Evolutionary conservation across 2,329 filamentous ascomycete genomes (phyloP), one percentile per base, ranked within the genome.

Genomic region (Claviceps spartinae): DNA sequence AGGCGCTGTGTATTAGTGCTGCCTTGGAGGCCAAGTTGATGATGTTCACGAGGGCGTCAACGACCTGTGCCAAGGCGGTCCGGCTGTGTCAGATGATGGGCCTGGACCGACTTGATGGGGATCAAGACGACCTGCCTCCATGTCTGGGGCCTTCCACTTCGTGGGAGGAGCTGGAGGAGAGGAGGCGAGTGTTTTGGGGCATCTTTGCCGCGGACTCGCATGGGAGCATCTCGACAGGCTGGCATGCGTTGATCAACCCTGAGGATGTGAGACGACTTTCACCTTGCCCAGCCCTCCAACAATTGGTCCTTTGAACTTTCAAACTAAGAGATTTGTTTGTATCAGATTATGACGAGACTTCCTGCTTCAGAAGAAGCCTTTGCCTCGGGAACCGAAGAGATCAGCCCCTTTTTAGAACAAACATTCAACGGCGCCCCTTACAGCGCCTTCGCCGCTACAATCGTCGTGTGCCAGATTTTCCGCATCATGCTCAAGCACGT

Each of bases 171-270:
- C 57, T 73, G 20, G 74, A 77, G 54, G 90, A 97, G 66, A 77
- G 90, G 49, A 77, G 91, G 53, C 77, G 91, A 57, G 83, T 86
- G 0, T 95, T 95, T 59, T 96, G 91, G 91, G 79, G 83, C 57
- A 77, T 82, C 0, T 96, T 91, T 61, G 85, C 83, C 58, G 76
- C 86, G 43, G 90, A 96, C 64, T 79, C 86, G 26, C 94, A 94
- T 67, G 84, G 87, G 2, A 88, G 85, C 60, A 86, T 95, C 49
- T 88, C 88, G 13, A 95, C 89, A 4, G 90, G 90, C 2, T 96
- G 90, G 90, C 88, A 90, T 0, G 84, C 87, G 71, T 71, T 82
- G 26, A 82, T 95, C 43, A 83, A 94, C 56, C 77, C 87, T 53
- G 73, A 73, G 62, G 87, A 95, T 56, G 78, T 76, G 59, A 59